These are phyloP conservation scores for Podosphaera xanthii DNA, from an alignment of 2,329 filamentous ascomycete genomes.

Conservation along the genomic window DNA sequence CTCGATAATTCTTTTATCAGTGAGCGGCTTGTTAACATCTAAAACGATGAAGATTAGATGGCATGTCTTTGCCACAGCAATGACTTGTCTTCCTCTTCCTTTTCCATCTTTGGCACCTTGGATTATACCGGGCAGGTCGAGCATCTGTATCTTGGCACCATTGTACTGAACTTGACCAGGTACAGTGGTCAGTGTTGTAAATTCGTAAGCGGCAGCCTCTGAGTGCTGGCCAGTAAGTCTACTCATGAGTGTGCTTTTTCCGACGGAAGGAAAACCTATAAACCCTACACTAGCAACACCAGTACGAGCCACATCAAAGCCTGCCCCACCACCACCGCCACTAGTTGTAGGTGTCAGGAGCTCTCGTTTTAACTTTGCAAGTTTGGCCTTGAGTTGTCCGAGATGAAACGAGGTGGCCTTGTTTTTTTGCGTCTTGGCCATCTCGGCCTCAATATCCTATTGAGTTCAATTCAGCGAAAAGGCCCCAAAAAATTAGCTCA, in stretches of 20 bases:
- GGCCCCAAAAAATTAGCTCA: neutral
- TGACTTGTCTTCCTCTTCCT: constrained; percentile 91
- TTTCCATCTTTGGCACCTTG: constrained; percentile 96
- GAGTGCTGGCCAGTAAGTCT: constrained; percentile 87
- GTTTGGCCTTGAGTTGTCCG: constrained; percentile 90
- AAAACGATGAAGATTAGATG: constrained; percentile 97
- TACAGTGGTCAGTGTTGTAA: constrained; percentile 93
- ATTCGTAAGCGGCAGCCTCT: constrained; percentile 92
- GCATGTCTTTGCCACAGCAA: constrained; percentile 96
- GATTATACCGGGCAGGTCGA: constrained; percentile 96
- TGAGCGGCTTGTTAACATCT: constrained; percentile 94
- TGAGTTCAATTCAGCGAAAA: neutral
- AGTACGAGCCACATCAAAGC: constrained; percentile 93
- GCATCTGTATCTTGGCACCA: constrained; percentile 91
- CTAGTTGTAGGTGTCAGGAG: constrained; percentile 68
- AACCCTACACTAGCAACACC: constrained; percentile 94
- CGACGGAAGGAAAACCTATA: constrained; percentile 94
- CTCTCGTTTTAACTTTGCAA: constrained; percentile 93
- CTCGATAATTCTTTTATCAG: constrained; percentile 92
- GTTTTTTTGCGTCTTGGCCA: constrained; percentile 94
- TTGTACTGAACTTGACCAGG: constrained; percentile 93
- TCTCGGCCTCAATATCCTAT: constrained; percentile 74
- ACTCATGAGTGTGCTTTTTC: constrained; percentile 96
- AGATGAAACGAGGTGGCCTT: constrained; percentile 87
- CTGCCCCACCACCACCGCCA: constrained; percentile 63